Evolutionary conservation across 495 filamentous ascomycete species (phyloP), one percentile per base, ranked within the genome.

Genomic region (Penicillium atrosanguineum): DNA sequence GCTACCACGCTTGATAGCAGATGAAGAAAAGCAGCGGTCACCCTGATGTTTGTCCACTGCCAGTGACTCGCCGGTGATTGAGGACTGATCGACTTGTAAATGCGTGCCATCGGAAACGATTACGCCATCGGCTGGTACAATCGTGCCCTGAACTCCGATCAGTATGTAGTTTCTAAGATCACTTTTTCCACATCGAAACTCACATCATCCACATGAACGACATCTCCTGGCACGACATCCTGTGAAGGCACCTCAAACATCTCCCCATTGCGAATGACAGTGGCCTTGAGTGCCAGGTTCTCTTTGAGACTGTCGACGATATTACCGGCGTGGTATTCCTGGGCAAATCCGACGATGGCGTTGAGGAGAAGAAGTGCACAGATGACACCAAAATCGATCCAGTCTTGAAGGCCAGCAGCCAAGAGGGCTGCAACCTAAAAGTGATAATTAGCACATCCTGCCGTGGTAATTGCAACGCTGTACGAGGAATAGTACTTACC

Each of bases 221-320:
- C 91, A 79, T 96, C 91, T 64, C 91, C 91, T 46, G 90, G 88
- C 38, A 96, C 91, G 50, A 96, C 85, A 48, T 89, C 83, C 48
- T 84, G 79, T 47, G 89, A 83, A 64, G 87, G 84, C 55, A 95
- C 73, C 64, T 95, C 90, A 53, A 78, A 75, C 47, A 86, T 75
- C 41, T 72, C 69, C 60, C 87, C 86, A 65, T 91, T 84, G 70
- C 91, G 89, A 61, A 94, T 78, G 59, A 94, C 89, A 38, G 86
- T 81, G 64, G 90, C 90, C 78, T 88, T 92, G 26, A 93, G 80
- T 45, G 91, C 90, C 37, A 96, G 83, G 21, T 87, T 92, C 74
- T 93, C 89, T 79, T 94, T 94, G 67, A 96, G 75, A 61, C 89
- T 87, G n/a, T 90, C 87, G 74, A 95, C 91, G 52, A 95, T 92